Base-by-base conservation (phyloP, 768 basidiomycete genomes). In the Amanita exitialis region DNA sequence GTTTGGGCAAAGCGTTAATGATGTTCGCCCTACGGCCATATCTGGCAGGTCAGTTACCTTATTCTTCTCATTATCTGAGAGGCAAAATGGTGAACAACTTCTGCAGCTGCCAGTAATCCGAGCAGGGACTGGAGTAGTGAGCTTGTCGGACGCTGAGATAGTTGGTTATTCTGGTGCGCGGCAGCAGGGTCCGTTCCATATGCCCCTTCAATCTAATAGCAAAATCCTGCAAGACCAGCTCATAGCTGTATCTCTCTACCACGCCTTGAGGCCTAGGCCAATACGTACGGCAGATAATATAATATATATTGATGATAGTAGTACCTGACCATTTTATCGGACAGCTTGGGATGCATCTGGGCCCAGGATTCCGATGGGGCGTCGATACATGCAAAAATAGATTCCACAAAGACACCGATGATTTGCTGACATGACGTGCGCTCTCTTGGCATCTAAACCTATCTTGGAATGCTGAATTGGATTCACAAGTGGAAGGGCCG, bases 381-480 rank as follows among this genome's bases (percentile, higher is more conserved):
- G 67, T 45, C 69, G 70, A 51, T 54, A 38, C 12, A 35, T 27
- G 47, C 8, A 18, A 39, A 13, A 34, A 44, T 18, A 42, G 39
- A 30, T 7, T 18, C 61, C 69, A 0, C 20, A 71, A 82, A 55
- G 85, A 78, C 10, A 6, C 53, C 60, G 6, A 60, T 12, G 62
- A 9, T 85, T 83, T 54, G 84, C 80, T 1, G 65, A 76, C 47
- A 74, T 73, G 0, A 75, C 87, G 86, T 69, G 83, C 59, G 58
- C n/a, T 34, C 45, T 12, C 21, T 50, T 13, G 5, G 25, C 18
- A 32, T 16, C 41, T 23, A 50, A 27, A 15, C 13, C 10, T 25
- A 44, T 23, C 41, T 18, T 35, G 32, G 32, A 32, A 32, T 13
- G 13, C 45, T 15, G 15, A n/a, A 44, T 46, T 28, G 42, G 13